A percentile compares a stretch with the other conserved stretches of the same genome.
These are phyloP conservation scores for Stropharia rugosoannulata DNA, from an alignment of 768 basidiomycete genomes.

Conservation along the genomic window DNA sequence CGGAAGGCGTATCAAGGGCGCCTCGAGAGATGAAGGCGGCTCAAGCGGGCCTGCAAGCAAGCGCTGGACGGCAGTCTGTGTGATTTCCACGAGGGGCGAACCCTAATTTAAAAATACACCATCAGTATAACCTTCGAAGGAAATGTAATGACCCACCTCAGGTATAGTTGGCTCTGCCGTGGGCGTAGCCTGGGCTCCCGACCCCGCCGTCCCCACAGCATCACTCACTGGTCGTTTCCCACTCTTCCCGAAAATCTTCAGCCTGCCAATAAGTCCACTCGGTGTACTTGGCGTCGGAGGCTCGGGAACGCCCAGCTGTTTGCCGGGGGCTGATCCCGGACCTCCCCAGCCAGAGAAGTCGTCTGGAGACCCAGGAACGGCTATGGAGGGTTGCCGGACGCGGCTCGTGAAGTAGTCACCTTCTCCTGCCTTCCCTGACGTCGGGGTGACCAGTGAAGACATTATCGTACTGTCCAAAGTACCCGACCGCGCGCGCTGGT, in stretches of 20 bases:
- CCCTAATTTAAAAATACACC: conserved; percentile 12
- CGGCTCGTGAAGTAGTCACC: conserved; percentile 56
- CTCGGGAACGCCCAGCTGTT: conserved; percentile 26
- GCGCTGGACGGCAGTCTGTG: conserved; percentile 52
- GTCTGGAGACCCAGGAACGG: conserved; percentile 39
- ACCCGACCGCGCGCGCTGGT: conserved; percentile 38
- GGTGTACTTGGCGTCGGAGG: conserved; percentile 51
- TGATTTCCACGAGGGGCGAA: conserved; percentile 19
- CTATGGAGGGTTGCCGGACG: conserved; percentile 43
- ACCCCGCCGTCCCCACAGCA: conserved; percentile 24
- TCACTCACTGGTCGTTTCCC: conserved; percentile 38
- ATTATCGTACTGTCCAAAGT: conserved; percentile 35
- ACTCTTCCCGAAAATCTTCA: conserved; percentile 68
- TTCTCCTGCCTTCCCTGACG: conserved; percentile 14
- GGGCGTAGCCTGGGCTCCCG: conserved; percentile 25
- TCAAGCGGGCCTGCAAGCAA: conserved; percentile 54
- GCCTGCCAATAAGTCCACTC: conserved; percentile 72
- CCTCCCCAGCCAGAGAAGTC: conserved; percentile 49
- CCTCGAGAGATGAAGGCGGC: conserved; percentile 73
- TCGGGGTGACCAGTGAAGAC: not conserved
- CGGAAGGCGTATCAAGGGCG: conserved; percentile 63
- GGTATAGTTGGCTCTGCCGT: conserved; percentile 24
- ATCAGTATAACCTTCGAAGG: not conserved
- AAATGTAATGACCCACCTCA: conserved; percentile 21
- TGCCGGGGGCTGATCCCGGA: no score